Conservation (phyloP, 176 grass and related monocot species). For the Avena sativa region DNA sequence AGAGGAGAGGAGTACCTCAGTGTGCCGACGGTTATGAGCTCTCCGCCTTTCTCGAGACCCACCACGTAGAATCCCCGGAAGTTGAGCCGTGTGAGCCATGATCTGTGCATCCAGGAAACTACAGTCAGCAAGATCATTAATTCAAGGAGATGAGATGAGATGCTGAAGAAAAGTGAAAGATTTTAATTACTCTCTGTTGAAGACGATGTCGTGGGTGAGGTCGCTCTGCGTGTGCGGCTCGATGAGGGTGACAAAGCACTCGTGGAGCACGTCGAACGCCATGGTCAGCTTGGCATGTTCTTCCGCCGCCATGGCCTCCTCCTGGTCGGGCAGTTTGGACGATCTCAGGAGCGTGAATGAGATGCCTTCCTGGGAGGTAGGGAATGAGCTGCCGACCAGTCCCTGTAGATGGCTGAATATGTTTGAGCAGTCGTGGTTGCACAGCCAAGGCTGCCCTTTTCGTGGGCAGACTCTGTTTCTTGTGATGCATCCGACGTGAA, state of each 20-base stretch:
- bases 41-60: slow-evolving; percentile 63
- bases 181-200: slow-evolving; percentile 59
- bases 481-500: slow-evolving; percentile 61
- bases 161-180: not conserved
- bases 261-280: slow-evolving; percentile 63
- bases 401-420: slow-evolving; percentile 41
- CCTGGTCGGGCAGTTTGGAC: not conserved
- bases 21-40: slow-evolving; percentile 55
- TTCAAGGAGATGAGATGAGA: not conserved
- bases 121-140: not conserved
- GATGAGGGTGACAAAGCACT: slow-evolving; percentile 63
- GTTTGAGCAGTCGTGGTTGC: slow-evolving; percentile 40
- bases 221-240: slow-evolving; percentile 58
- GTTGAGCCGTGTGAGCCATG: slow-evolving; percentile 54
- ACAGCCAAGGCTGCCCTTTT: slow-evolving; percentile 48
- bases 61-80: slow-evolving; percentile 71
- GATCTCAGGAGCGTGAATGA: slow-evolving; percentile 49
- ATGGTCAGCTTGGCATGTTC: slow-evolving; percentile 45
- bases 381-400: slow-evolving; percentile 16
- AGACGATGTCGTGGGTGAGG: slow-evolving; percentile 57
- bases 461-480: not conserved
- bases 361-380: slow-evolving; percentile 33
- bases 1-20: slow-evolving; percentile 43
- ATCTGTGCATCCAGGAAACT: slow-evolving; percentile 38
- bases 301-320: slow-evolving; percentile 44